Evolutionary conservation across 2,329 filamentous ascomycete species (phyloP).

Genomic region (Claviceps capensis): DNA sequence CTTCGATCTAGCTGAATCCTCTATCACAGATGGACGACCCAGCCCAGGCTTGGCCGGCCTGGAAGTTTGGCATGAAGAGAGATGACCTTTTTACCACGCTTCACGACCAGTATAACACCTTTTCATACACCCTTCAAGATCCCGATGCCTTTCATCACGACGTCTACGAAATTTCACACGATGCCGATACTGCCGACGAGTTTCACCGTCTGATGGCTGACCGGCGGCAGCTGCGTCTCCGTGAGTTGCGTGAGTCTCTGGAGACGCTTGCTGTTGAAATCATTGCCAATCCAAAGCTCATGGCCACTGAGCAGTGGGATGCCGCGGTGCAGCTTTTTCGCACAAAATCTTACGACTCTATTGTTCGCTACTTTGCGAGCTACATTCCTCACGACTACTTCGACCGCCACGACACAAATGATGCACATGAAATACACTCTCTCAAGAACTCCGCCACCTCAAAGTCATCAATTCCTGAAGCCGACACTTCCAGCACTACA

Average conservation of each 20-base stretch:
- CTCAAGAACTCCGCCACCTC: slow-evolving; percentile 18
- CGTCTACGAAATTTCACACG: slow-evolving; percentile 42
- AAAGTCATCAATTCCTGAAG: slow-evolving; percentile 25
- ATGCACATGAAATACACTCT: slow-evolving; percentile 17
- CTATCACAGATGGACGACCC: slow-evolving; percentile 37
- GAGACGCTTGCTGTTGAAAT: slow-evolving; percentile 47
- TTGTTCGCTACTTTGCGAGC: slow-evolving; percentile 45
- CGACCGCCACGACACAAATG: slow-evolving; percentile 22
- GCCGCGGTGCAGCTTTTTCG: slow-evolving; percentile 45
- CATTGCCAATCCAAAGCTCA: slow-evolving; percentile 43
- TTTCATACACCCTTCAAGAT: slow-evolving; percentile 42
- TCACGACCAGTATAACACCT: slow-evolving; percentile 46
- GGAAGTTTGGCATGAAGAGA: slow-evolving; percentile 50
- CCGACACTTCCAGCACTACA: slow-evolving; percentile 23
- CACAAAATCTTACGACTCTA: slow-evolving; percentile 43
- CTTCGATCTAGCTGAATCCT: neutral
- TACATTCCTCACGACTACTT: slow-evolving; percentile 40
- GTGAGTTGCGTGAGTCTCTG: slow-evolving; percentile 40
- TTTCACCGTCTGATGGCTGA: slow-evolving; percentile 40
- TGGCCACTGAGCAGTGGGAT: slow-evolving; percentile 46
- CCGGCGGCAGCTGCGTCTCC: slow-evolving; percentile 39
- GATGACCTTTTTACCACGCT: slow-evolving; percentile 43
- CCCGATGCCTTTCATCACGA: slow-evolving; percentile 48
- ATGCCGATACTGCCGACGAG: slow-evolving; percentile 35
- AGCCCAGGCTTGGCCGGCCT: slow-evolving; percentile 40